Evolutionary conservation across 2,329 filamentous ascomycete species (phyloP).

Genomic region (Catunica adiposa): DNA sequence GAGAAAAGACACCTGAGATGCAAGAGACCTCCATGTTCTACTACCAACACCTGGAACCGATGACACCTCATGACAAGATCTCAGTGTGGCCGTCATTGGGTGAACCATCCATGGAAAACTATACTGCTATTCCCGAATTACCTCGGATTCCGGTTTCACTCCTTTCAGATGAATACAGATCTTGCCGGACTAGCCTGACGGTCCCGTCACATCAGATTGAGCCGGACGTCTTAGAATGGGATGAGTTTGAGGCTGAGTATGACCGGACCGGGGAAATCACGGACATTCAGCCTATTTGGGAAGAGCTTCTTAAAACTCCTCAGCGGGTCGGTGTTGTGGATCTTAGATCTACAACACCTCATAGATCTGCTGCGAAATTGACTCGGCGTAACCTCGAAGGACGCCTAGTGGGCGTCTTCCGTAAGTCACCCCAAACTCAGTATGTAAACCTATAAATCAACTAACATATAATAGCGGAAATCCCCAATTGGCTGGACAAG

Average conservation of each 20-base stretch:
- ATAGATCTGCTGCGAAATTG: not conserved
- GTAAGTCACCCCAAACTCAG: constrained; percentile 20
- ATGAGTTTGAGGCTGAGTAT: not conserved
- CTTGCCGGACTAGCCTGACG: no score
- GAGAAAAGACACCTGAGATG: no score
- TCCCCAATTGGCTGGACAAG: constrained; percentile 28
- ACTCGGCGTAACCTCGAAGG: constrained; percentile 15
- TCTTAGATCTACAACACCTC: not conserved
- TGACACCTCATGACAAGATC: not conserved
- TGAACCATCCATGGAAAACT: not conserved
- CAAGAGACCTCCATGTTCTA: no score
- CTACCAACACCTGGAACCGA: not conserved
- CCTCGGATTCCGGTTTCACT: not conserved
- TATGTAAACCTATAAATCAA: not conserved
- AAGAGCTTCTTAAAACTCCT: not conserved
- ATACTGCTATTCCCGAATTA: not conserved
- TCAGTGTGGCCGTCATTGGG: not conserved
- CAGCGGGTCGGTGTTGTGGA: not conserved
- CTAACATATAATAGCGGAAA: not conserved
- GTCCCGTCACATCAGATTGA: not conserved
- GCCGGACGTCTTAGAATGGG: constrained; percentile 1
- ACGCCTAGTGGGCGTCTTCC: constrained; percentile 25
- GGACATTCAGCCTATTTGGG: not conserved
- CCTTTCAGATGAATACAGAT: not conserved
- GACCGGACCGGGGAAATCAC: not conserved